Conservation (phyloP, 805 yeast species). For the Ogataea trehaloabstinens region DNA sequence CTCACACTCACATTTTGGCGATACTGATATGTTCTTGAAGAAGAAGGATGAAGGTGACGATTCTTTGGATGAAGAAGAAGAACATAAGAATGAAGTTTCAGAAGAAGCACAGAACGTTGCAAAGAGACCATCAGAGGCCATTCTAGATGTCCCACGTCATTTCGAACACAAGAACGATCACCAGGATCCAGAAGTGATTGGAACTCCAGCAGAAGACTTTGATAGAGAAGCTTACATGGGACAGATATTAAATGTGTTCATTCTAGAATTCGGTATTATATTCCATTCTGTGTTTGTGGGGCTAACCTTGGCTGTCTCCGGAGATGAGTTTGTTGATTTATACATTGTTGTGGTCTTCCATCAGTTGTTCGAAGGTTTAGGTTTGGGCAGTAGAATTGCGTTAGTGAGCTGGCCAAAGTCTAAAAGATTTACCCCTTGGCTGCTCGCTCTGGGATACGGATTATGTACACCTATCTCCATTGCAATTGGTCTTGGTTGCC, state of each 20-base stretch:
- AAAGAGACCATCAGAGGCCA: slow-evolving; percentile 2
- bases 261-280: slow-evolving; percentile 74
- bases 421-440: slow-evolving; percentile 56
- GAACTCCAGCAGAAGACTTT: slow-evolving; percentile 35
- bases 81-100: slow-evolving; percentile 2
- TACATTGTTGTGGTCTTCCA: slow-evolving; percentile 72
- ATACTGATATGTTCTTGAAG: slow-evolving; percentile 24
- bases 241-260: slow-evolving; percentile 53
- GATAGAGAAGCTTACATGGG: slow-evolving; percentile 41
- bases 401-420: slow-evolving; percentile 44
- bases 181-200: slow-evolving; percentile 43
- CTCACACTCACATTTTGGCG: slow-evolving; percentile 57
- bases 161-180: slow-evolving; percentile 41
- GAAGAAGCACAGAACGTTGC: slow-evolving; percentile 1
- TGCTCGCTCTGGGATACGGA: slow-evolving; percentile 47
- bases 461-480: slow-evolving; percentile 71
- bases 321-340: slow-evolving; percentile 68
- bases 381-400: slow-evolving; percentile 76
- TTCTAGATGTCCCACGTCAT: slow-evolving; percentile 26
- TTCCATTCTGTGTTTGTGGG: slow-evolving; percentile 86
- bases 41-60: slow-evolving; percentile 7
- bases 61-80: slow-evolving; percentile 5
- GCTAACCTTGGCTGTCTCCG: slow-evolving; percentile 71
- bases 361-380: slow-evolving; percentile 84
- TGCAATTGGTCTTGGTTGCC: slow-evolving; percentile 76